Evolutionary conservation across 1,284 basidiomycete genomes (phyloP), one percentile per base, ranked within the genome.

Genomic region (Heterobasidion occidentale): DNA sequence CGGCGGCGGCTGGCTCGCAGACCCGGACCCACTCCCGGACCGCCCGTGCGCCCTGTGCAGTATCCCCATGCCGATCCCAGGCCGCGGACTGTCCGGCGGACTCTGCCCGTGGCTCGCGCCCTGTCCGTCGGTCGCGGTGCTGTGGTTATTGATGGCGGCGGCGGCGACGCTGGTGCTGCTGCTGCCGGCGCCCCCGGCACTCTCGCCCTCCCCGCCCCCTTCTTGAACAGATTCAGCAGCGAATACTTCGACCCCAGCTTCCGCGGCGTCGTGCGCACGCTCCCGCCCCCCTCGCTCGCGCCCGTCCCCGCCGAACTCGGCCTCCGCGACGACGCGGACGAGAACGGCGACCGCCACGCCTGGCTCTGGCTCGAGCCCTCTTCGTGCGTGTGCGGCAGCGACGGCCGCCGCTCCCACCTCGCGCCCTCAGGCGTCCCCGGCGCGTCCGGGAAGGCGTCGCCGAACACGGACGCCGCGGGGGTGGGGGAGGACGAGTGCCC

Each of bases 221-320:
- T 83, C 73, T 79, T 83, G 71, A 86, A 84, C 35, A 85, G 70
- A 60, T 77, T 79, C 62, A 84, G 68, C 53, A 86, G 68, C 15
- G 79, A 81, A 61, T 79, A 78, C 63, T 83, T 83, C 65, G 74
- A 77, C 20, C 71, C 73, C 15, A 80, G 65, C 62, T 69, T 79
- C 53, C 74, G 71, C 45, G 69, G 64, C 36, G 56, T 17, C 67
- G 38, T n/a, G 36, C 36, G 8, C 9, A 33, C 7, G 11, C 19
- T 33, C 36, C 35, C n/a, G 33, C 36, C 48, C 64, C 44, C 63
- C 51, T 54, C 27, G 67, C 44, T 81, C 56, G 77, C 77, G 58
- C 76, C 81, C 42, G 71, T 80, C 20, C 81, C 81, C 17, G 81
- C 81, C 20, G 82, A 84, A 44, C 79, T 74, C 35, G 83, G 82